A percentile compares a stretch with the other conserved stretches of the same genome.
phyloP scores from a whole-genome alignment of 2,329 filamentous ascomycete genomes.

The Chlorencoelia australis region DNA sequence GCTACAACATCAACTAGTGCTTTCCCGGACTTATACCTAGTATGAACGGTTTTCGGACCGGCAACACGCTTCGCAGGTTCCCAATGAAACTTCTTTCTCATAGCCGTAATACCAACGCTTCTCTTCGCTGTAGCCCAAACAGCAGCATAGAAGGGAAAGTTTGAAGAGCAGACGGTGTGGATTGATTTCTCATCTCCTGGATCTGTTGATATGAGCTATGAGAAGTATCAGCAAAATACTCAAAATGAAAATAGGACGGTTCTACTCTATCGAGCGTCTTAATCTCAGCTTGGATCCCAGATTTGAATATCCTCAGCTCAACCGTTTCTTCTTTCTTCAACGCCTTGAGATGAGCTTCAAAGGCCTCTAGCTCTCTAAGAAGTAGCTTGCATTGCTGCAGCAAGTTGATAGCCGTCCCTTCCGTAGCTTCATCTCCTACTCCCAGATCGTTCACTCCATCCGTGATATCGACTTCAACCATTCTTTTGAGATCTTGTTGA shows the following conservation, averaged over 20 bases:
- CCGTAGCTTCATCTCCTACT: no score
- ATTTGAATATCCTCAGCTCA: constrained; percentile 39
- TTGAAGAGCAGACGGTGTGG: constrained; percentile 54
- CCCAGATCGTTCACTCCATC: no score
- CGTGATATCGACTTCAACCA: no score
- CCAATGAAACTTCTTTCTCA: constrained; percentile 47
- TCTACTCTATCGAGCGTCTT: constrained; percentile 33
- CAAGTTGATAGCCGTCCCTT: no score
- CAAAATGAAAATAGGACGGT: background rate
- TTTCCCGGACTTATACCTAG: constrained; percentile 43
- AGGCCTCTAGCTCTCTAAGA: constrained; percentile 35
- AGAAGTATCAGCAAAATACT: background rate
- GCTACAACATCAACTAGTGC: constrained; percentile 58
- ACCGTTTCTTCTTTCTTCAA: constrained; percentile 36
- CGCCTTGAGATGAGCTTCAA: constrained; percentile 32
- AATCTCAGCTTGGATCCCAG: constrained; percentile 37
- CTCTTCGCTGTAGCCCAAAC: constrained; percentile 54
- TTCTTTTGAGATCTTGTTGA: no score
- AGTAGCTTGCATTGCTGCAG: constrained; percentile 25
- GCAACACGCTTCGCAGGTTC: no score
- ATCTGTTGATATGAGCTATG: constrained; percentile 15
- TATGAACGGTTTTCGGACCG: constrained; percentile 7
- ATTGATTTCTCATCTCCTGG: constrained; percentile 27
- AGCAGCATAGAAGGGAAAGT: constrained; percentile 53
- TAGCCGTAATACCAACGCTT: constrained; percentile 44